These are phyloP conservation scores for Draba incana DNA, from an alignment of 345 rosid species.

Conservation along the genomic window DNA sequence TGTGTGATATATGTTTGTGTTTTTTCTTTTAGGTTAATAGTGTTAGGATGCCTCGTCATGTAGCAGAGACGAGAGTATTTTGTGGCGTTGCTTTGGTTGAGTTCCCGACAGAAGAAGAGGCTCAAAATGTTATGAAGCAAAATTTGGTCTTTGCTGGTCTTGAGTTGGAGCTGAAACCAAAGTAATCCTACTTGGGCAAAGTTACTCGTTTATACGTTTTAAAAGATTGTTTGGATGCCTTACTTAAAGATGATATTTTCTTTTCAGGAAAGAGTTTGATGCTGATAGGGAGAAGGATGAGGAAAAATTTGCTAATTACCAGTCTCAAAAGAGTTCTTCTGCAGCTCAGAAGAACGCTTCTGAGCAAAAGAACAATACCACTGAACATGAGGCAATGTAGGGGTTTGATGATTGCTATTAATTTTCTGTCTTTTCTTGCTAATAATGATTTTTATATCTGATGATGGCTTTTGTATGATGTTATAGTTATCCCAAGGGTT, in stretches of 20 bases:
- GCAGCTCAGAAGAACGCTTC: constrained; percentile 54
- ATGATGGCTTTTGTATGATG: constrained; percentile 20
- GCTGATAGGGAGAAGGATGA: constrained; percentile 58
- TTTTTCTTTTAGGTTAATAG: constrained; percentile 63
- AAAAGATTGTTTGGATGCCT: constrained; percentile 7
- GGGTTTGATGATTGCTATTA: constrained; percentile 20
- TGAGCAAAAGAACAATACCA: constrained; percentile 42
- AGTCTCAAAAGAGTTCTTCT: constrained; percentile 45
- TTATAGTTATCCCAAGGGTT: constrained; percentile 82
- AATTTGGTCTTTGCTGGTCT: constrained; percentile 69
- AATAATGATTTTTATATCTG: constrained; percentile 25
- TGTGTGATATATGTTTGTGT: constrained; percentile 9
- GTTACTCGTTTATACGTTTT: constrained; percentile 13
- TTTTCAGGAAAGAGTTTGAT: constrained; percentile 85
- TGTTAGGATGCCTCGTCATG: constrained; percentile 90
- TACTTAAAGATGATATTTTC: neutral
- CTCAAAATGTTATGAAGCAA: constrained; percentile 59
- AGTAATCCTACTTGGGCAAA: constrained; percentile 55
- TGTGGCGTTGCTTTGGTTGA: constrained; percentile 88
- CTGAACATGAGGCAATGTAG: constrained; percentile 60
- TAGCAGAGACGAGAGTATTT: constrained; percentile 66
- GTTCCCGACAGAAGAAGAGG: constrained; percentile 76
- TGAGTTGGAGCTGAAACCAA: constrained; percentile 73
- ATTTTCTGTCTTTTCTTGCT: neutral
- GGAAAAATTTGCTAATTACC: constrained; percentile 52